These are phyloP conservation scores for Aureobasidium sp. DNA, from an alignment of 2,329 filamentous ascomycete genomes.

Conservation along the genomic window DNA sequence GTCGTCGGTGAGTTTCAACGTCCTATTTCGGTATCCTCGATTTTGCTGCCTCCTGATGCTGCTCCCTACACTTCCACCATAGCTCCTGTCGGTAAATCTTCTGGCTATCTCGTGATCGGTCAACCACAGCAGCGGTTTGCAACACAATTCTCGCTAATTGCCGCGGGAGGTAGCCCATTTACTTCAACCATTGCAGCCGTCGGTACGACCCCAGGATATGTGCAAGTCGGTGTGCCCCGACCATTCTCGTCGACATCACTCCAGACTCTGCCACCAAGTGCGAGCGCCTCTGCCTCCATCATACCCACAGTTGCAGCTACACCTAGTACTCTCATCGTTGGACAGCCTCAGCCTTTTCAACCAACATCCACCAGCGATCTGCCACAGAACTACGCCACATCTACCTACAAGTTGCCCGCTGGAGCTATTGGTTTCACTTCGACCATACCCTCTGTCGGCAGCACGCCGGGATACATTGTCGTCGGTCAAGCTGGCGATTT, in stretches of 20 bases:
- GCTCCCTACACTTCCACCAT: neutral
- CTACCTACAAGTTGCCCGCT: neutral
- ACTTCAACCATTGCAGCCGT: neutral
- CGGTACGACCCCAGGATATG: conserved; percentile 1
- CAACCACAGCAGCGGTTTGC: neutral
- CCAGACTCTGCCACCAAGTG: neutral
- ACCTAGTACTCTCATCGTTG: neutral
- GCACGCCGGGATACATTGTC: neutral
- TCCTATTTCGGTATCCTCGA: neutral
- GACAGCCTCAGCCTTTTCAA: neutral
- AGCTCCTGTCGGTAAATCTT: neutral
- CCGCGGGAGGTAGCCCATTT: neutral
- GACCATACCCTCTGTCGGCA: neutral
- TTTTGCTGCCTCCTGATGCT: neutral
- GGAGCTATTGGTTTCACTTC: neutral
- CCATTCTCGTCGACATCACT: neutral
- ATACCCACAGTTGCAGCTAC: neutral
- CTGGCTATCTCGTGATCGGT: neutral
- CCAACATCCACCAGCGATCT: neutral
- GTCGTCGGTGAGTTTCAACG: neutral
- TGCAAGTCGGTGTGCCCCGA: neutral
- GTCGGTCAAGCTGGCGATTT: neutral
- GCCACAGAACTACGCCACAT: neutral
- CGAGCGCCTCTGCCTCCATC: neutral
- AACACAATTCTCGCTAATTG: neutral